phyloP scores from a whole-genome alignment of 345 rosid genomes.

The Acer yangbiense region DNA sequence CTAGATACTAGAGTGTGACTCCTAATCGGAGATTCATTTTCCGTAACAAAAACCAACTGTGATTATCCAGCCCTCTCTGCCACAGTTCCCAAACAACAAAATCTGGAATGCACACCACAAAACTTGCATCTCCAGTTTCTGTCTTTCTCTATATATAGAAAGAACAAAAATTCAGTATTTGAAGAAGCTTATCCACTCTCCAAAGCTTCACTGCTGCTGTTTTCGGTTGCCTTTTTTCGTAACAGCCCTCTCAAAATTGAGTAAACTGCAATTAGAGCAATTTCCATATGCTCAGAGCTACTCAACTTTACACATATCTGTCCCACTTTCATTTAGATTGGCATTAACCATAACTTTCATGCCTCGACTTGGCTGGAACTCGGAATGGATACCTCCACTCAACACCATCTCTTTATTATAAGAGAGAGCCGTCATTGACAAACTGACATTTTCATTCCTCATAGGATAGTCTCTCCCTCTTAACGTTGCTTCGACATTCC shows the following conservation, averaged over 20 bases:
- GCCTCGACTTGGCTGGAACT: slow-evolving; percentile 57
- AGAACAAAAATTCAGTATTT: not conserved
- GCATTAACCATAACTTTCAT: slow-evolving; percentile 52
- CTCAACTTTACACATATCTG: slow-evolving; percentile 60
- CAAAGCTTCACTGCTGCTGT: slow-evolving; percentile 31
- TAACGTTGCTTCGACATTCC: slow-evolving; percentile 66
- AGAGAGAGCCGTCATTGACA: slow-evolving; percentile 67
- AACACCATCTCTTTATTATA: slow-evolving; percentile 68
- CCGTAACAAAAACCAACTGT: not conserved
- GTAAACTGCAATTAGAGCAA: slow-evolving; percentile 59
- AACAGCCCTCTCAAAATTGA: slow-evolving; percentile 57
- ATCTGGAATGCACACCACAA: not conserved
- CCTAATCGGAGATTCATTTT: not conserved
- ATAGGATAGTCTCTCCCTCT: slow-evolving; percentile 85
- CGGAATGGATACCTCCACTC: slow-evolving; percentile 71
- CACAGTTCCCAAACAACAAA: not conserved
- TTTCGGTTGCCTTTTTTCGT: slow-evolving; percentile 42
- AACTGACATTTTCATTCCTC: slow-evolving; percentile 54
- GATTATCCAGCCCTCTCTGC: slow-evolving; percentile 6
- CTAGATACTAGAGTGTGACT: not conserved
- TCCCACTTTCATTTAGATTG: slow-evolving; percentile 81
- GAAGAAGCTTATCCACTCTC: slow-evolving; percentile 39
- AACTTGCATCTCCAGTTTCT: not conserved
- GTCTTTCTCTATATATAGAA: not conserved
- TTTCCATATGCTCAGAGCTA: slow-evolving; percentile 73